Evolutionary conservation across 768 basidiomycete genomes (phyloP).

Genomic region (Austroboletus festivus): DNA sequence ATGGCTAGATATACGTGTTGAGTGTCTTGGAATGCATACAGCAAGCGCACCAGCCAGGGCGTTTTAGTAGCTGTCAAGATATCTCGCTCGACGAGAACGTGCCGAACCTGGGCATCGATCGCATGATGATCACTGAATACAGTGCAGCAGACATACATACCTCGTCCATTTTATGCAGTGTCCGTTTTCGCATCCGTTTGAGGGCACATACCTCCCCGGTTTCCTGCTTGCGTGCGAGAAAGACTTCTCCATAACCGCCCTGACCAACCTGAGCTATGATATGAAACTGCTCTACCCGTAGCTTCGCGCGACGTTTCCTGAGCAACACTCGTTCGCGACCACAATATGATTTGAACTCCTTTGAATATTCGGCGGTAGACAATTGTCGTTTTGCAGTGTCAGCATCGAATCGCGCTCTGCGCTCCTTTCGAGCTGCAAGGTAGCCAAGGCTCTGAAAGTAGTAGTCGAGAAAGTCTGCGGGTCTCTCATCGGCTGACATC

Average conservation of each 20-base stretch:
- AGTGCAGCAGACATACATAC: slow-evolving; percentile 38
- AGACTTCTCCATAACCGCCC: slow-evolving; percentile 98
- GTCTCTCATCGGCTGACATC: slow-evolving; percentile 12
- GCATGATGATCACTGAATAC: neutral
- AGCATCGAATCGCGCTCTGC: slow-evolving; percentile 75
- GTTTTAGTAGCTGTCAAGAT: slow-evolving; percentile 97
- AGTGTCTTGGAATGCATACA: slow-evolving; percentile 96
- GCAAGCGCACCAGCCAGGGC: slow-evolving; percentile 90
- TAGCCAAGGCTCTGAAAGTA: slow-evolving; percentile 98
- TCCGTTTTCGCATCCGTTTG: slow-evolving; percentile 96
- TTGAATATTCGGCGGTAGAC: slow-evolving; percentile 51
- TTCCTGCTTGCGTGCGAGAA: slow-evolving; percentile 90
- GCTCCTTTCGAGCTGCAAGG: slow-evolving; percentile 79
- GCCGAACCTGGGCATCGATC: slow-evolving; percentile 65
- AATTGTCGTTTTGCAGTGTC: slow-evolving; percentile 73
- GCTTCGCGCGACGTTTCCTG: slow-evolving; percentile 88
- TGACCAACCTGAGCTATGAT: slow-evolving; percentile 99
- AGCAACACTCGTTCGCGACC: slow-evolving; percentile 91
- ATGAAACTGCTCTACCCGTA: slow-evolving; percentile 92
- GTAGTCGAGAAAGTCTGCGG: slow-evolving; percentile 92
- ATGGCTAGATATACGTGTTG: slow-evolving; percentile 93
- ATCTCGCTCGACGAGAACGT: slow-evolving; percentile 96
- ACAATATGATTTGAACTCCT: slow-evolving; percentile 90
- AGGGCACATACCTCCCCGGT: slow-evolving; percentile 95
- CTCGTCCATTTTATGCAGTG: slow-evolving; percentile 98